These are phyloP conservation scores for Corylus avellana DNA, from an alignment of 306 rosid species.

Conservation along the genomic window DNA sequence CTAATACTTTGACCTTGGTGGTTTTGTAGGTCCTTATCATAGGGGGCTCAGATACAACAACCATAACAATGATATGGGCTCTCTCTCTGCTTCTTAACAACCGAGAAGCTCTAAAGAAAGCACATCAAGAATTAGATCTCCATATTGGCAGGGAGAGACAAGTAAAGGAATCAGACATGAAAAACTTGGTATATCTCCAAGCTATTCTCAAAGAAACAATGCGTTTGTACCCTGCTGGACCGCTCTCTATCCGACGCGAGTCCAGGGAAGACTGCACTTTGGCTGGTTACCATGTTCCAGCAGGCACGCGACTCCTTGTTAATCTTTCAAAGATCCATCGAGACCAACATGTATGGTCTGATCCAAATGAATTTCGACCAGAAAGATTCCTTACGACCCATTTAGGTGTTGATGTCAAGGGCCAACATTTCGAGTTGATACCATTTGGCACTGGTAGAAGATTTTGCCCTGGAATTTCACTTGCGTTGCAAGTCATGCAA, in stretches of 20 bases:
- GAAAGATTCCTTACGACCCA: conserved; percentile 55
- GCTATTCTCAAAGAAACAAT: conserved; percentile 54
- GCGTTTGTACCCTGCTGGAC: conserved; percentile 47
- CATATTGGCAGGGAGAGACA: conserved; percentile 48
- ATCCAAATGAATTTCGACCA: conserved; percentile 49
- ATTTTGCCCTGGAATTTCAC: conserved; percentile 40
- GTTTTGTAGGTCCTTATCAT: not conserved
- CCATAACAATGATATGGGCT: conserved; percentile 50
- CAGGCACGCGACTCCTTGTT: conserved; percentile 43
- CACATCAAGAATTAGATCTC: conserved; percentile 46
- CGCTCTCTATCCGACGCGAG: conserved; percentile 38
- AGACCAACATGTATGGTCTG: conserved; percentile 44
- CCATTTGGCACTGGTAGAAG: conserved; percentile 70
- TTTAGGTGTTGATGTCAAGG: conserved; percentile 44
- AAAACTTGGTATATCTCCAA: conserved; percentile 48
- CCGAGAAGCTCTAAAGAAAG: conserved; percentile 24
- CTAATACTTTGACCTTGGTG: not conserved
- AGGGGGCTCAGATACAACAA: conserved; percentile 49
- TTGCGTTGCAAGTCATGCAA: conserved; percentile 40
- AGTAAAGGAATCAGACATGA: conserved; percentile 45
- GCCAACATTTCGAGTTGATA: conserved; percentile 44
- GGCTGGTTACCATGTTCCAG: conserved; percentile 34
- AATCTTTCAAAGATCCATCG: conserved; percentile 55
- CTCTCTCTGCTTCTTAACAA: conserved; percentile 41
- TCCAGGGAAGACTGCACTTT: conserved; percentile 42